Base-by-base conservation (phyloP, 148 eudicot genomes). In the Rhododendron molle region DNA sequence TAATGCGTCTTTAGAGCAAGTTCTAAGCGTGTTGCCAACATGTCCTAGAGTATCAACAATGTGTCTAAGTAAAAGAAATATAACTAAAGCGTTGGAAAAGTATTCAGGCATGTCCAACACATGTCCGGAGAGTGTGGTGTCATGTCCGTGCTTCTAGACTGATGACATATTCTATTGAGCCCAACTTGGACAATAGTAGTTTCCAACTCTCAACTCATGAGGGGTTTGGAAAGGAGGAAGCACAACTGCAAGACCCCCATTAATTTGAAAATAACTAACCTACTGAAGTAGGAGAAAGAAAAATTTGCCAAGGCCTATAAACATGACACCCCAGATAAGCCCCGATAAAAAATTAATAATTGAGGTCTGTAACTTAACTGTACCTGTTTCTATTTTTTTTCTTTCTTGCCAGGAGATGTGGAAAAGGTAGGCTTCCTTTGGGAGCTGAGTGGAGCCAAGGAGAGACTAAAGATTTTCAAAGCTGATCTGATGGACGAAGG, bases 401-500 rank as follows among this genome's bases (percentile, higher is more conserved):
- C n/a, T 13, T 60, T 85, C 58, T 80, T 23, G 12, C 15, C 91
- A 96, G 99, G 88, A 44, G 90, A 95, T 87, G 85, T 43, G 80
- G 95, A 95, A 23, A 96, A 96, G 85, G 94, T 94, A 43, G 91
- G 91, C 46, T 96, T 87, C 86, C 89, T 96, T 3, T 88, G 91
- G 97, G 91, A 95, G 88, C 89, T 96, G 83, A 46, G 90, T 71
- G 98, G 99, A 83, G 99, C 99, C 65, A 93, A 87, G 65, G 98
- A 96, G 84, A 93, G 97, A 84, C 94, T 96, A 67, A 92, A 87
- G 90, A 87, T 96, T 38, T 88, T 95, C 89, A 90, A 93, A 91
- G 97, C 98, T 85, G 97, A 96, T 89, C 88, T 96, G 52, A 88
- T 93, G 92, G 90, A 81, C 47, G 93, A 96, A 91, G 95, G 98